phyloP scores from a whole-genome alignment of 352 stramenopile species.

The Pythium inflatum region DNA sequence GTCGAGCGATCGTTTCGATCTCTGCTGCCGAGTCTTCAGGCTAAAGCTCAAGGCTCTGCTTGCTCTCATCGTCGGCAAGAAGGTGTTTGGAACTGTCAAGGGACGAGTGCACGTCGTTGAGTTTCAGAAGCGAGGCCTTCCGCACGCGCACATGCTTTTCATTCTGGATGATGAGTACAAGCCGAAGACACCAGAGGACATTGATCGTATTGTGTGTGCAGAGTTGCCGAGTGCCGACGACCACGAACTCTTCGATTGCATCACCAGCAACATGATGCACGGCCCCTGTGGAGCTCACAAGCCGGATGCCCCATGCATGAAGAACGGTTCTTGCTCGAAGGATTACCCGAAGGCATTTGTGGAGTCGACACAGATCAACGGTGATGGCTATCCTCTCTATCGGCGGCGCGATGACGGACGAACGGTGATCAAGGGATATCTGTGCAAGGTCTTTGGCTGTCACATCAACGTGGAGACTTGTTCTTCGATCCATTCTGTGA shows the following conservation, averaged over 20 bases:
- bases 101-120: constrained; percentile 38
- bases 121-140: constrained; percentile 52
- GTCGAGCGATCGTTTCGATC: constrained; percentile 10
- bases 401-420: background rate
- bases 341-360: background rate
- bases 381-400: constrained; percentile 5
- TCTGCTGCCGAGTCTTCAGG: constrained; percentile 29
- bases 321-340: constrained; percentile 10
- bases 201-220: constrained; percentile 17
- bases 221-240: too few relatives aligned
- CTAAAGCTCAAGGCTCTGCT: constrained; percentile 30
- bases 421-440: too few relatives aligned
- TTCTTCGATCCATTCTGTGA: too few relatives aligned
- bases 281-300: constrained; percentile 1
- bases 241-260: too few relatives aligned
- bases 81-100: constrained; percentile 34
- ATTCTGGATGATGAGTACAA: constrained; percentile 38
- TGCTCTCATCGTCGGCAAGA: constrained; percentile 19
- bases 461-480: too few relatives aligned
- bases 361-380: background rate
- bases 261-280: constrained; percentile 16
- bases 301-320: constrained; percentile 6
- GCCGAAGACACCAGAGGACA: background rate
- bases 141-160: constrained; percentile 42
- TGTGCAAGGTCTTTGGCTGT: too few relatives aligned